phyloP scores from a whole-genome alignment of 495 filamentous ascomycete genomes.

The Schizothecium vesticola region DNA sequence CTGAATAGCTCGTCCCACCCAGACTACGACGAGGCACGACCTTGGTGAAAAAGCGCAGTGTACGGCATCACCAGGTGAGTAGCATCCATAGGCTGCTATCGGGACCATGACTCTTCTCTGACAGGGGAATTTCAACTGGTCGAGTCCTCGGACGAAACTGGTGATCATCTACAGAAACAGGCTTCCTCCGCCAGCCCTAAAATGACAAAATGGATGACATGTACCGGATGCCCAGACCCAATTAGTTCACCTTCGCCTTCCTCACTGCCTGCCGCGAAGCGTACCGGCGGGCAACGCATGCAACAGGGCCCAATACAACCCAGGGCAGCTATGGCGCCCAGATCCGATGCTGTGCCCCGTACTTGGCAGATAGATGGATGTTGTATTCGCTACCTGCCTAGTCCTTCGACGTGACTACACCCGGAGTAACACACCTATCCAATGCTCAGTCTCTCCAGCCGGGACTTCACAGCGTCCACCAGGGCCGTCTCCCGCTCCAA shows the following conservation, averaged over 20 bases:
- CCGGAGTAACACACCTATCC: conserved; percentile 15
- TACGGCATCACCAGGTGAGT: not conserved
- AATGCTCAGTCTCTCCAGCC: conserved; percentile 30
- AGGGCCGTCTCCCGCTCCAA: conserved; percentile 62
- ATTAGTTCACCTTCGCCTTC: not conserved
- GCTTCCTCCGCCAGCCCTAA: not conserved
- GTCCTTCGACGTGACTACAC: not conserved
- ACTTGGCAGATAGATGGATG: not conserved
- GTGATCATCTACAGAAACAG: not conserved
- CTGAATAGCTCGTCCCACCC: not conserved
- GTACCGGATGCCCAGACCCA: not conserved
- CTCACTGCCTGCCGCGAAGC: not conserved
- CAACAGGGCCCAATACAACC: not conserved
- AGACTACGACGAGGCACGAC: not conserved
- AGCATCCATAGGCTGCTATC: not conserved
- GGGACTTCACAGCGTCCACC: conserved; percentile 42
- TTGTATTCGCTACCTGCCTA: conserved; percentile 4
- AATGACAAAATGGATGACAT: not conserved
- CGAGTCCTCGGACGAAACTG: not conserved
- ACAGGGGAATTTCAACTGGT: not conserved
- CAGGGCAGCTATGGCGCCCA: not conserved
- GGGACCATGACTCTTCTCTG: not conserved
- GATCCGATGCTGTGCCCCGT: not conserved
- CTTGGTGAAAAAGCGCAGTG: not conserved
- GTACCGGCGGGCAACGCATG: not conserved